Conservation (phyloP, 768 basidiomycete genomes). For the Tylopilus balloui region DNA sequence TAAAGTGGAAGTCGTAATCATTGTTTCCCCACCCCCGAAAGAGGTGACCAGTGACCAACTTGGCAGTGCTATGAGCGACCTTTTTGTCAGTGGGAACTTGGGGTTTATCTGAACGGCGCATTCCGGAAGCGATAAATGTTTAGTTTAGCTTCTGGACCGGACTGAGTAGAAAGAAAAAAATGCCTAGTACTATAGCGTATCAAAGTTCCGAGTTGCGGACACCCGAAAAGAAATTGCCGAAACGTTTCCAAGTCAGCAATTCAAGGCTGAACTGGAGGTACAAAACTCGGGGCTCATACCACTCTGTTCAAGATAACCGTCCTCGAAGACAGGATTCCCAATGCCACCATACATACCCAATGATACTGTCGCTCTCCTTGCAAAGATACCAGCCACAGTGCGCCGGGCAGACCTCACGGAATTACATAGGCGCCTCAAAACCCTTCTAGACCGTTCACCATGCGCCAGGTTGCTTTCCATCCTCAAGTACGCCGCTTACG, state of each 20-base stretch:
- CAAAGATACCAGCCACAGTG: slow-evolving; percentile 13
- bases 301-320: too few species aligned
- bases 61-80: too few species aligned
- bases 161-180: too few species aligned
- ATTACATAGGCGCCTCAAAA: slow-evolving; percentile 3
- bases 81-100: too few species aligned
- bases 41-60: too few species aligned
- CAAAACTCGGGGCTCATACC: background rate
- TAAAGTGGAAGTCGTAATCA: too few species aligned
- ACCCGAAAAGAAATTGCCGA: background rate
- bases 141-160: too few species aligned
- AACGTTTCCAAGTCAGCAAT: too few species aligned
- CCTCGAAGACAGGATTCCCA: background rate
- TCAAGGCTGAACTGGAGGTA: background rate
- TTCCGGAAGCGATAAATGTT: too few species aligned
- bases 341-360: slow-evolving; percentile 12
- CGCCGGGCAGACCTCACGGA: background rate
- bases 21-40: too few species aligned
- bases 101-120: too few species aligned
- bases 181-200: too few species aligned
- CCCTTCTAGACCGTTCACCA: slow-evolving; percentile 3
- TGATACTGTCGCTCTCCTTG: slow-evolving; percentile 4
- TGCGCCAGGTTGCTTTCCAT: slow-evolving; percentile 5
- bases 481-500: slow-evolving; percentile 16
- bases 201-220: background rate